phyloP scores from a whole-genome alignment of 1,139 yeast genomes.

The Pichia terricola region DNA sequence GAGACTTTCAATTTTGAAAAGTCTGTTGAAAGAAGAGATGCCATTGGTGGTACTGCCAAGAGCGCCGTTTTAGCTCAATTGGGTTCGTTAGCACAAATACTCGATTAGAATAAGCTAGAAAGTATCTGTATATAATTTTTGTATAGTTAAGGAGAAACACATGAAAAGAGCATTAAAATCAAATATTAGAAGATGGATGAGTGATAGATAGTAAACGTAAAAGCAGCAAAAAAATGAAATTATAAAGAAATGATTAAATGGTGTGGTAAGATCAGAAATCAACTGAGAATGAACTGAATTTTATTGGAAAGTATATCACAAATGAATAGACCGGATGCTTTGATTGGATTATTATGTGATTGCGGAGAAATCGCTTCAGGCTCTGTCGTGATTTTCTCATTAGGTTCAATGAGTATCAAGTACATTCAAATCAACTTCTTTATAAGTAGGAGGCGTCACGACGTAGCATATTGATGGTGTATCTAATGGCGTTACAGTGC shows the following conservation, averaged over 20 bases:
- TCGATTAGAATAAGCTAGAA: neutral
- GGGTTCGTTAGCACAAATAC: conserved; percentile 25
- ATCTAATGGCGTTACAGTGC: too few species aligned
- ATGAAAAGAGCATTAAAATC: neutral
- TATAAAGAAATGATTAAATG: neutral
- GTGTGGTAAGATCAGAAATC: too few species aligned
- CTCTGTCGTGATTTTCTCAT: too few species aligned
- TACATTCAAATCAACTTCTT: neutral
- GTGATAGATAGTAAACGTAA: neutral
- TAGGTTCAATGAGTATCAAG: too few species aligned
- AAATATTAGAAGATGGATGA: neutral
- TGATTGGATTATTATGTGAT: too few species aligned
- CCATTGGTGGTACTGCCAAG: conserved; percentile 95
- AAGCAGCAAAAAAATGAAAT: neutral
- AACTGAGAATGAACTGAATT: too few species aligned
- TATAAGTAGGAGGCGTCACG: neutral
- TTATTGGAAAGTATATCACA: too few species aligned
- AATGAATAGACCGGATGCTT: too few species aligned
- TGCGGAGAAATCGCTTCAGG: too few species aligned
- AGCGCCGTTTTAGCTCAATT: conserved; percentile 78
- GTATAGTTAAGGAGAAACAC: neutral
- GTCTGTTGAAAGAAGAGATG: conserved; percentile 92
- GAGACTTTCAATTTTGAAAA: conserved; percentile 84
- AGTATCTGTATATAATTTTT: neutral
- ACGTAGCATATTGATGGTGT: neutral